These are phyloP conservation scores for Talaromyces sp. DNA, from an alignment of 2,329 filamentous ascomycete species.

Conservation along the genomic window DNA sequence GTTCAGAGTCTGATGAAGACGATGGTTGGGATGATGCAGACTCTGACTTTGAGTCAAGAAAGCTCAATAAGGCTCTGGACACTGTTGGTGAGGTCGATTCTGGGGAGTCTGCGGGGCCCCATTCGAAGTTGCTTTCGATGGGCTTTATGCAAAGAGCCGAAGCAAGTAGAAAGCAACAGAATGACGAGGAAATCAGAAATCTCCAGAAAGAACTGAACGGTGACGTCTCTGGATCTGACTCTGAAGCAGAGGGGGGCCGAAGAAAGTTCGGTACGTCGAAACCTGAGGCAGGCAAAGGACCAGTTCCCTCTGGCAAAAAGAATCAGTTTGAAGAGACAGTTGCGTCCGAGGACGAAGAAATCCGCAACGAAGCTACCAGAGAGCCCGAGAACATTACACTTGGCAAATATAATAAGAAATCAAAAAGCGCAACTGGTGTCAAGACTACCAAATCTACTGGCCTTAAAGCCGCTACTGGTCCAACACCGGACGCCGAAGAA, in stretches of 20 bases:
- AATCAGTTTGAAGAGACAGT: slow-evolving; percentile 60
- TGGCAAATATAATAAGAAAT: not conserved
- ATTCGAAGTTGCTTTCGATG: slow-evolving; percentile 71
- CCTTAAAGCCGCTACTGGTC: not conserved
- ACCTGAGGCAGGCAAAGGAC: slow-evolving; percentile 23
- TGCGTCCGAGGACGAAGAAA: slow-evolving; percentile 43
- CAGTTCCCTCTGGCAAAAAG: slow-evolving; percentile 24
- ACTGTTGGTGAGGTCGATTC: slow-evolving; percentile 44
- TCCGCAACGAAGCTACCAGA: slow-evolving; percentile 1
- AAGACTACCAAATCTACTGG: not conserved
- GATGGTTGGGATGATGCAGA: slow-evolving; percentile 51
- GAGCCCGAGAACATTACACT: not conserved
- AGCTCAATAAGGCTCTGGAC: slow-evolving; percentile 36
- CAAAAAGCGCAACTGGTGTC: not conserved
- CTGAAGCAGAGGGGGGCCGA: slow-evolving; percentile 58
- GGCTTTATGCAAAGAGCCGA: slow-evolving; percentile 94
- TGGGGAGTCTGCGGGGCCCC: slow-evolving; percentile 38
- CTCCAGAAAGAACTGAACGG: slow-evolving; percentile 66
- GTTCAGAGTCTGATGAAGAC: slow-evolving; percentile 57
- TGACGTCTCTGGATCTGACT: slow-evolving; percentile 54
- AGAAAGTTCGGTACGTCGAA: slow-evolving; percentile 35
- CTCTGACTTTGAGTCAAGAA: slow-evolving; percentile 30
- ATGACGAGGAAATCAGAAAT: slow-evolving; percentile 68
- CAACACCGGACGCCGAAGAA: slow-evolving; percentile 12
- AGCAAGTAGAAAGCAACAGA: slow-evolving; percentile 67